Evolutionary conservation across 768 basidiomycete genomes (phyloP).

Genomic region (Calocera viscosa): DNA sequence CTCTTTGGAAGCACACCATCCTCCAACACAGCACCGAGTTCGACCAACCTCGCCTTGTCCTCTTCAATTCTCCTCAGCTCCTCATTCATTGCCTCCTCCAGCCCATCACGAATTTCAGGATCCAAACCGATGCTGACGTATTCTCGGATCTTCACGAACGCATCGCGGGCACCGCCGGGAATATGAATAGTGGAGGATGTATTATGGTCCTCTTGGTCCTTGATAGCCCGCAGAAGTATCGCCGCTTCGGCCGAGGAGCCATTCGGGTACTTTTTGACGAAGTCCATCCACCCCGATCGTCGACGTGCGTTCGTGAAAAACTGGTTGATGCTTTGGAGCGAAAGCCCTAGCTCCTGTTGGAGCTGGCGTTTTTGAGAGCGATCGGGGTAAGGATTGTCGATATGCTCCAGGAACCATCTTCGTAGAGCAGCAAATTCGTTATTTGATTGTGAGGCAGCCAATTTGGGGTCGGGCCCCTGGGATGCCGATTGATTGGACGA

Average conservation of each 20-base stretch:
- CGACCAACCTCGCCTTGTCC: constrained; percentile 1
- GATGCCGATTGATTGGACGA: background rate
- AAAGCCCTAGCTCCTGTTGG: background rate
- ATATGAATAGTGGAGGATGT: background rate
- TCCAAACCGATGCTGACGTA: background rate
- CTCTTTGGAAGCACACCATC: background rate
- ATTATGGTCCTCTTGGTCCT: background rate
- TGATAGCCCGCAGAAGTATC: background rate
- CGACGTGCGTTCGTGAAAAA: constrained; percentile 22
- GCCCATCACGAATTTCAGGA: constrained; percentile 6
- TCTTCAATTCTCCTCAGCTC: background rate
- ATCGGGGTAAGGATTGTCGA: constrained; percentile 20
- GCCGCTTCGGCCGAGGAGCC: background rate
- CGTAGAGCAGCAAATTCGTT: constrained; percentile 2
- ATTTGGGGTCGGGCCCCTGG: background rate
- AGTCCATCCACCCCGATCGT: constrained; percentile 18
- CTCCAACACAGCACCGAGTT: background rate
- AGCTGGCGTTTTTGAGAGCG: constrained; percentile 12
- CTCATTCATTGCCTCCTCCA: constrained; percentile 10
- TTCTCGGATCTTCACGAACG: constrained; percentile 3
- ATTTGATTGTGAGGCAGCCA: background rate
- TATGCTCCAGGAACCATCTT: constrained; percentile 16
- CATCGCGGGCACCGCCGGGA: background rate
- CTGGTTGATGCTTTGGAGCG: constrained; percentile 15
- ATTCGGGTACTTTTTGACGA: constrained; percentile 4